These are phyloP conservation scores for Fusarium torulosum DNA, from an alignment of 2,329 filamentous ascomycete species.

Conservation along the genomic window DNA sequence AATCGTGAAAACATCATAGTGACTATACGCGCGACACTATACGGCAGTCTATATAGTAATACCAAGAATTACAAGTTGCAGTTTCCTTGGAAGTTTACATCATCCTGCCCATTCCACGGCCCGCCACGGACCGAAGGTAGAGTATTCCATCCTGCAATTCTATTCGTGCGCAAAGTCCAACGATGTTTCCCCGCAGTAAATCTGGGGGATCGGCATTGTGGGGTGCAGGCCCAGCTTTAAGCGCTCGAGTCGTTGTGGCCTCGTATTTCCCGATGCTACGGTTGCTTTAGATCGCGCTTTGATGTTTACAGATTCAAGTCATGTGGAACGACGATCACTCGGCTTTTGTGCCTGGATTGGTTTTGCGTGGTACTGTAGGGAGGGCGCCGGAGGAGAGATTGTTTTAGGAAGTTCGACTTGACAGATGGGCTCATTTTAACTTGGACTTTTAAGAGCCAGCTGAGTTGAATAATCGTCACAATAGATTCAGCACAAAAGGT, in stretches of 20 bases:
- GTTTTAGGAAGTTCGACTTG: neutral
- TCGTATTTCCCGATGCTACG: conserved; percentile 8
- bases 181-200: conserved; percentile 15
- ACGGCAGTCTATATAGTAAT: neutral
- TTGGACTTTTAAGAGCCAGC: neutral
- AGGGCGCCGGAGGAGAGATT: neutral
- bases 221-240: conserved; percentile 7
- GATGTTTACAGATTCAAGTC: neutral
- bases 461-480: too few species aligned
- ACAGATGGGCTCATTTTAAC: neutral
- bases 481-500: too few species aligned
- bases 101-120: neutral
- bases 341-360: neutral
- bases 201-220: conserved; percentile 28
- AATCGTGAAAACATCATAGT: neutral
- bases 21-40: neutral
- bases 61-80: too few species aligned
- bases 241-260: conserved; percentile 27
- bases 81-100: neutral
- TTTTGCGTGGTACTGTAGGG: neutral
- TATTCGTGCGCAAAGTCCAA: conserved; percentile 27
- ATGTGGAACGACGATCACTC: neutral
- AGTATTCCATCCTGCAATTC: neutral
- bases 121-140: conserved; percentile 10
- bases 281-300: neutral